Conservation (phyloP, 129 eudicot species). For the Flaveria brownii region DNA sequence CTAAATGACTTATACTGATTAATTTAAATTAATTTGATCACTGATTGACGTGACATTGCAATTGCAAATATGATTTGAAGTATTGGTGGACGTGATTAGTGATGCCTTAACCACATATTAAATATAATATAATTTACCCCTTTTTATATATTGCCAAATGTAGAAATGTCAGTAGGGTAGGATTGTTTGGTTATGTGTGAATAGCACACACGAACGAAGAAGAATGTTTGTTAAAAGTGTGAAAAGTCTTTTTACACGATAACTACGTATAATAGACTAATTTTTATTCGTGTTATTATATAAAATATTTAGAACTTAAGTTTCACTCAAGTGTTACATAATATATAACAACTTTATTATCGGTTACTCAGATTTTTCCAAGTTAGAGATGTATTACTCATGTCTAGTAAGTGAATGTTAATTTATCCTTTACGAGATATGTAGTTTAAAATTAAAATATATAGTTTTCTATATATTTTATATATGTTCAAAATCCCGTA, state of each 20-base stretch:
- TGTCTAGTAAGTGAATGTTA: too few species aligned
- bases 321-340: too few species aligned
- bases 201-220: neutral
- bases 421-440: too few species aligned
- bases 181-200: neutral
- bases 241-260: too few species aligned
- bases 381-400: too few species aligned
- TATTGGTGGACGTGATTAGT: neutral
- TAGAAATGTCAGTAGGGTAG: conserved; percentile 7
- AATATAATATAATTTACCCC: neutral
- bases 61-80: neutral
- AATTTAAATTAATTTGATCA: neutral
- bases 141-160: neutral
- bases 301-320: too few species aligned
- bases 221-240: too few species aligned
- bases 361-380: too few species aligned
- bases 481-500: neutral
- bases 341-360: too few species aligned
- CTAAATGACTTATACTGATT: neutral
- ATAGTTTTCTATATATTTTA: neutral
- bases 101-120: neutral
- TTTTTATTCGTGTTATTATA: too few species aligned
- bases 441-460: too few species aligned
- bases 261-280: too few species aligned
- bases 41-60: conserved; percentile 1